Evolutionary conservation across 306 rosid species (phyloP), one percentile per base, ranked within the genome.

Genomic region (Astragalus glycyphyllos): DNA sequence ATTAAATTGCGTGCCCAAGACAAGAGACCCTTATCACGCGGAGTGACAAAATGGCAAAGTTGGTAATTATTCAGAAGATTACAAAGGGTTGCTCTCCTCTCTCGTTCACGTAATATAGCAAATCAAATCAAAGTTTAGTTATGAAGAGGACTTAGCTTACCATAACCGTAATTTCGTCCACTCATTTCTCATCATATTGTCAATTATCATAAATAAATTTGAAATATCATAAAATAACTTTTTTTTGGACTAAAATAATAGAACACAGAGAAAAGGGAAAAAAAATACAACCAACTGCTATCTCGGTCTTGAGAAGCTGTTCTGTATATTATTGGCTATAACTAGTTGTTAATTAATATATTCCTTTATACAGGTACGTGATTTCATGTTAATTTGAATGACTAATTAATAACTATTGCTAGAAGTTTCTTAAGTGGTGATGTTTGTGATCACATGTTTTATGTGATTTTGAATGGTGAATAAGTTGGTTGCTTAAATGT

Each of bases 161-260:
- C 78, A 53, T 44, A 80, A 85, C 65, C 64, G 69, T 75, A 83
- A 78, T 83, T 79, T 72, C 76, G 83, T 85, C 98, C 98, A 90
- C 98, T 88, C 96, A 74, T 73, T 84, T 82, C 86, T 76, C 56
- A 57, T 88, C 89, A 23, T 53, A 40, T 40, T 58, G 11, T 14
- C 58, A 65, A 66, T 51, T 35, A 41, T 55, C 46, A 31, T 10
- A 47, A 38, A 31, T 10, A 47, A 38, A 60, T 42, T 66, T 40
- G 60, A 67, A 67, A 66, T 64, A 42, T 15, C 10, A 32, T 12
- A 35, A 68, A 64, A 74, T 9, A 68, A 26, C 2, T 26, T 26
- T 26, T 26, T 26, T 26, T 26, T 26, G 31, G 4, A 26, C 31
- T 26, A 26, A 26, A 26, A 46, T 4, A 75, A 34, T 40, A 61